These are phyloP conservation scores for Eremothecium coryli DNA, from an alignment of 1,139 yeast species.

Conservation along the genomic window DNA sequence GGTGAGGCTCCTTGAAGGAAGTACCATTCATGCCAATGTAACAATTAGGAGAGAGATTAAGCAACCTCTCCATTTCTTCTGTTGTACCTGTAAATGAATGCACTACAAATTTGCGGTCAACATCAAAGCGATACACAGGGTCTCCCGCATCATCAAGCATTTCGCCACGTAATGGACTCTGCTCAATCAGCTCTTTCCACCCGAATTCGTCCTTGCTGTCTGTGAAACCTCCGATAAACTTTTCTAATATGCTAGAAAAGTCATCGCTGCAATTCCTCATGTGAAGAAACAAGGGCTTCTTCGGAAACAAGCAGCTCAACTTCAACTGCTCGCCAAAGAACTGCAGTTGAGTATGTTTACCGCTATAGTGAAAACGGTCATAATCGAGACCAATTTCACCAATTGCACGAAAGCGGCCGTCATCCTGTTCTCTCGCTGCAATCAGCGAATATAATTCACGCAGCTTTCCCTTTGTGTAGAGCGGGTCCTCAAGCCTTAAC, in stretches of 20 bases:
- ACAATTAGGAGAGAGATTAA: slow-evolving; percentile 35
- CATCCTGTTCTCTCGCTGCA: slow-evolving; percentile 39
- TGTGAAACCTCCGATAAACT: slow-evolving; percentile 39
- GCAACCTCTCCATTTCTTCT: slow-evolving; percentile 46
- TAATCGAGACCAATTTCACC: slow-evolving; percentile 95
- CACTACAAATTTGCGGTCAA: slow-evolving; percentile 46
- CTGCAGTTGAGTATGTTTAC: slow-evolving; percentile 53
- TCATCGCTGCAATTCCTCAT: slow-evolving; percentile 86
- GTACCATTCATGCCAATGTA: slow-evolving; percentile 88
- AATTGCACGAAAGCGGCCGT: slow-evolving; percentile 48
- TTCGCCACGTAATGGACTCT: background rate
- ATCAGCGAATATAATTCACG: slow-evolving; percentile 42
- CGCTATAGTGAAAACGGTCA: slow-evolving; percentile 72
- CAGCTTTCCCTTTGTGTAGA: slow-evolving; percentile 15
- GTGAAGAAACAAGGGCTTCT: slow-evolving; percentile 73
- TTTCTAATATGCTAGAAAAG: slow-evolving; percentile 52
- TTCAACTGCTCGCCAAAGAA: slow-evolving; percentile 64
- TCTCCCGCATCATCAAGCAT: slow-evolving; percentile 10
- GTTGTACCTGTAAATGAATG: slow-evolving; percentile 88
- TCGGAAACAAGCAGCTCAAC: slow-evolving; percentile 22
- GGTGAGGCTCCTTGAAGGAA: slow-evolving; percentile 70
- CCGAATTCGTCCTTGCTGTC: slow-evolving; percentile 24
- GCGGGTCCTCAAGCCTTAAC: slow-evolving; percentile 35
- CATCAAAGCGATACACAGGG: slow-evolving; percentile 19
- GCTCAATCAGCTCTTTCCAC: slow-evolving; percentile 8